phyloP scores from a whole-genome alignment of 805 yeast genomes.

The Metschnikowia colocasiae region DNA sequence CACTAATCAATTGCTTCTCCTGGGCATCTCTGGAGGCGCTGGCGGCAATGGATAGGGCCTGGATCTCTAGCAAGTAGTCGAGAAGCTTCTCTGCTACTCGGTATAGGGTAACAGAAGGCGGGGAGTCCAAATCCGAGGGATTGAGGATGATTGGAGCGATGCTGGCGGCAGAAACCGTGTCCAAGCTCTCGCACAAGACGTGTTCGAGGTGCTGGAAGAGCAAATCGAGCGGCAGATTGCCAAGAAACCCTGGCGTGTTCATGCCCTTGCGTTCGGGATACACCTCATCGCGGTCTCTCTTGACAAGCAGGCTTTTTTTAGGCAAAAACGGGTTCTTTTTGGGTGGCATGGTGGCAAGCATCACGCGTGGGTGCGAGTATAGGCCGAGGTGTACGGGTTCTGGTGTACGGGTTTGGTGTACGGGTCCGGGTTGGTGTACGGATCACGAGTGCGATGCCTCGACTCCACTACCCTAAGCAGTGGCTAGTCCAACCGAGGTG shows the following conservation, averaged over 20 bases:
- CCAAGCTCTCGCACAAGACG: conserved; percentile 23
- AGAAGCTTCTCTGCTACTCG: conserved; percentile 35
- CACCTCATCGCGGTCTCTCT: conserved; percentile 30
- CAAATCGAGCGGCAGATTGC: conserved; percentile 33
- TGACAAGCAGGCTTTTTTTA: conserved; percentile 27
- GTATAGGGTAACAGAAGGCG: conserved; percentile 1
- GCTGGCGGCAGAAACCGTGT: conserved; percentile 19
- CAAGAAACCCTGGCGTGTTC: conserved; percentile 27
- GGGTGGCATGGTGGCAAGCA: background rate
- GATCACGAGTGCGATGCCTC: background rate
- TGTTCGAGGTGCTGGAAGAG: conserved; percentile 30
- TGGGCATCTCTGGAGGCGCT: conserved; percentile 18
- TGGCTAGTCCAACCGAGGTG: no score
- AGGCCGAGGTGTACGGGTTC: conserved; percentile 1
- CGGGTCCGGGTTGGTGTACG: background rate
- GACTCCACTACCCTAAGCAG: no score
- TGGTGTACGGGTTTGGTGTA: background rate
- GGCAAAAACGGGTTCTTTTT: conserved; percentile 32
- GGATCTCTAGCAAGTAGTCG: conserved; percentile 36
- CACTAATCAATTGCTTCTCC: conserved; percentile 42
- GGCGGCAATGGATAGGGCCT: conserved; percentile 28
- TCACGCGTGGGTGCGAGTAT: background rate
- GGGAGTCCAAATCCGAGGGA: background rate
- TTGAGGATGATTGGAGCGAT: background rate
- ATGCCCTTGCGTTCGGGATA: conserved; percentile 34